Conservation (phyloP, 345 rosid species). For the Brassica napus region DNA sequence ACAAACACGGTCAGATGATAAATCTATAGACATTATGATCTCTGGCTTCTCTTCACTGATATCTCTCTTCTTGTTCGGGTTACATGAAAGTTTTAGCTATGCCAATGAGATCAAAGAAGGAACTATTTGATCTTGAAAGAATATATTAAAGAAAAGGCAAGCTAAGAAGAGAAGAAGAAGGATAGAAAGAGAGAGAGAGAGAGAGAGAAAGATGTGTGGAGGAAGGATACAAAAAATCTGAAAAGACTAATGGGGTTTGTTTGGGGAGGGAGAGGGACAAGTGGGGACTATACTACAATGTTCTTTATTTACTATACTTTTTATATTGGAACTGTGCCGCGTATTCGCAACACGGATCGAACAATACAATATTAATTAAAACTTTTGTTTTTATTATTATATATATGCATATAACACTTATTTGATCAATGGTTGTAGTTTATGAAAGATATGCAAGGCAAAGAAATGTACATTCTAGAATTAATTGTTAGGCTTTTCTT, state of each 20-base stretch:
- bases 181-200: constrained; percentile 33
- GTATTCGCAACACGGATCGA: background rate
- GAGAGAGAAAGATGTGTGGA: constrained; percentile 32
- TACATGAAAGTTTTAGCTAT: constrained; percentile 16
- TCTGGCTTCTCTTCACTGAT: constrained; percentile 10
- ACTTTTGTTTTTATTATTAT: background rate
- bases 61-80: constrained; percentile 5
- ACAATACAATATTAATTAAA: background rate
- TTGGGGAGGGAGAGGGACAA: constrained; percentile 33
- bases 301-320: constrained; percentile 17
- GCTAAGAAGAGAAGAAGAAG: constrained; percentile 27
- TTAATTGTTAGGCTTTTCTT: background rate
- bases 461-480: background rate
- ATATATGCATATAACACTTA: background rate
- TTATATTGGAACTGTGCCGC: background rate
- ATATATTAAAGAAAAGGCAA: constrained; percentile 33
- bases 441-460: background rate
- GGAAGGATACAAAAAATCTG: constrained; percentile 44
- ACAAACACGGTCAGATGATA: constrained; percentile 79
- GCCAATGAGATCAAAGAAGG: constrained; percentile 35
- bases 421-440: background rate
- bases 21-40: constrained; percentile 61
- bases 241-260: constrained; percentile 43
- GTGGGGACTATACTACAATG: constrained; percentile 44
- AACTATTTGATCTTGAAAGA: constrained; percentile 32